Conservation (phyloP, 2,329 filamentous ascomycete species). For the Pseudogymnoascus destructans region DNA sequence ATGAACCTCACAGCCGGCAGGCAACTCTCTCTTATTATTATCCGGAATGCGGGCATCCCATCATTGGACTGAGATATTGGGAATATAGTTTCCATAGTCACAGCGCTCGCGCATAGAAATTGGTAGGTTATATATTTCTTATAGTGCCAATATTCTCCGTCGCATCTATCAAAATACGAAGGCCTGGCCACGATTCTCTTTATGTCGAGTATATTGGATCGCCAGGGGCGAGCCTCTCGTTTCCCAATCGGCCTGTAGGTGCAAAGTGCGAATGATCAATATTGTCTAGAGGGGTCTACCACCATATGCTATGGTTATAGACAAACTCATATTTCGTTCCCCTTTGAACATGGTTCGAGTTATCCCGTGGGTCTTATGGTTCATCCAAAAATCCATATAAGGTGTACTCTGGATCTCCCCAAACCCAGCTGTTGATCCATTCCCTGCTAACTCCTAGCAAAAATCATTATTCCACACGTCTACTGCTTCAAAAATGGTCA, state of each 20-base stretch:
- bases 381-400: background rate
- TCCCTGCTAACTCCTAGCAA: background rate
- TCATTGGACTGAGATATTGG: constrained; percentile 7
- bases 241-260: constrained; percentile 1
- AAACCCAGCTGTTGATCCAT: background rate
- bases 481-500: constrained; percentile 6
- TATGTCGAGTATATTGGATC: background rate
- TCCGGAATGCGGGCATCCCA: constrained; percentile 8
- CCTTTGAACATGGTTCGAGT: background rate
- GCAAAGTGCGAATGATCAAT: background rate
- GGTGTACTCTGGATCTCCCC: background rate
- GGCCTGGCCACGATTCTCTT: background rate
- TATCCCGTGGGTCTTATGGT: background rate
- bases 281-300: background rate
- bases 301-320: background rate
- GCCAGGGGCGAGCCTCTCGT: background rate
- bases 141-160: constrained; percentile 1
- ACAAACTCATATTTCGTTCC: background rate
- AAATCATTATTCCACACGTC: background rate
- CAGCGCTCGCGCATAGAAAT: background rate
- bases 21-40: background rate
- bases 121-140: constrained; percentile 2
- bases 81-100: constrained; percentile 5
- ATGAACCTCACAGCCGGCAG: background rate
- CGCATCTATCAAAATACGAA: background rate